These are phyloP conservation scores for Nicotiana tomentosiformis DNA, from an alignment of 257 asterid species.

Conservation along the genomic window DNA sequence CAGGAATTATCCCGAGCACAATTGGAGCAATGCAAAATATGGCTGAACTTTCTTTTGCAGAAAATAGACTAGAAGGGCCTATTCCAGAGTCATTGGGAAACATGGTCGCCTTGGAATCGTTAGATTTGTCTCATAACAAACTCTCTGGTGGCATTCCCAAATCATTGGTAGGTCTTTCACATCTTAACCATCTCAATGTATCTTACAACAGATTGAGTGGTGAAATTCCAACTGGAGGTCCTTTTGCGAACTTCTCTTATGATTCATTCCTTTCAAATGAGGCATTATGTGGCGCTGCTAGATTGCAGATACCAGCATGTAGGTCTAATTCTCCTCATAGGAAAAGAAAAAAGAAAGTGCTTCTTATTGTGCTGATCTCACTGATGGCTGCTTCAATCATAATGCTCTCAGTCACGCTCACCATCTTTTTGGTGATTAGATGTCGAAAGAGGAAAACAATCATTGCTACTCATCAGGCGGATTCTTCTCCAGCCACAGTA, in stretches of 20 bases:
- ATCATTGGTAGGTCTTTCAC: constrained; percentile 11
- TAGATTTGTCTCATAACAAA: constrained; percentile 24
- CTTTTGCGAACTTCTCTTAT: constrained; percentile 14
- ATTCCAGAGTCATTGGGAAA: constrained; percentile 19
- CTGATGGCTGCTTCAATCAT: not conserved
- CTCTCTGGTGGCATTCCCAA: constrained; percentile 24
- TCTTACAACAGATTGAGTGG: constrained; percentile 23
- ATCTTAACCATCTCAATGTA: constrained; percentile 9
- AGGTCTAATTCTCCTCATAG: not conserved
- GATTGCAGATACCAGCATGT: constrained; percentile 17
- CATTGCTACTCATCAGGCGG: not conserved
- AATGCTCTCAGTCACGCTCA: not conserved
- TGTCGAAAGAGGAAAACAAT: not conserved
- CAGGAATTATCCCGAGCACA: constrained; percentile 13
- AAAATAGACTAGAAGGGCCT: constrained; percentile 23
- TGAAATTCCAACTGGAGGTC: constrained; percentile 25
- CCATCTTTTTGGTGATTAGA: not conserved
- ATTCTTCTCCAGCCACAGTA: not conserved
- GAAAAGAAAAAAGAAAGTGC: constrained; percentile 3
- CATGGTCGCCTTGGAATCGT: not conserved
- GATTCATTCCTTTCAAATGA: constrained; percentile 20
- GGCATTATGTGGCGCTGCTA: constrained; percentile 21
- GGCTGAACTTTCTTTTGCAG: constrained; percentile 4
- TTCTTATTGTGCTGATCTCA: not conserved
- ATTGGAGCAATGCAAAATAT: constrained; percentile 13